Evolutionary conservation across 306 rosid genomes (phyloP), one percentile per base, ranked within the genome.

Genomic region (Mimosa bimucronata): DNA sequence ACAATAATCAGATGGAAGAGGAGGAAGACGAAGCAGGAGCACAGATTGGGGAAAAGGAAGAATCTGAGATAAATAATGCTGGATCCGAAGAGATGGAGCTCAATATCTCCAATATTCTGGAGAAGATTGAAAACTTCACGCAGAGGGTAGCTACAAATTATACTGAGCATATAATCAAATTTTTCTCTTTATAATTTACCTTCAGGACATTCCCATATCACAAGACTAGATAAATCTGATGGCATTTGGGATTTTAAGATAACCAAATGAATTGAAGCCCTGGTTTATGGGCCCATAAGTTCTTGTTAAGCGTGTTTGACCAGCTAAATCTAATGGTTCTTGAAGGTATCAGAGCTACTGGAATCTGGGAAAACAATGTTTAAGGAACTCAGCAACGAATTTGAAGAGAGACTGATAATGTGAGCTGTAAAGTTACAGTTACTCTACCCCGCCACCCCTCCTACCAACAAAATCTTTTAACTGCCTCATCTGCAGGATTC

Each of bases 41-140:
- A 25, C 87, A 80, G 79, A 72, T 67, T 58, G 80, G 61, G 41
- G 90, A 84, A 68, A 88, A 78, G 40, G 88, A 86, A 74, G 93
- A 81, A 42, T 75, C 64, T 25, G 97, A 82, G 79, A 72, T 80
- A 0, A 61, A 68, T 48, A 29, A 74, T 68, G 65, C 75, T 31
- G 91, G 86, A 72, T 91, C 97, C 9, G 94, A 88, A 79, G 97
- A 91, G 82, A 85, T 92, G 85, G 97, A 94, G 76, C 88, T 91
- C 40, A 71, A 76, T 55, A 80, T 94, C 82, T 62, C 86, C 81
- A 90, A 81, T 46, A 83, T 91, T 76, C 83, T 90, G 3, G 93
- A 87, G 81, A 92, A 87, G 85, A 92, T 89, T 7, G 94, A 94
- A 48, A 82, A 80, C 69, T 94, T 89, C 86, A 91, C 97, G 55